Evolutionary conservation across 2,329 filamentous ascomycete species (phyloP).

Genomic region (Apiospora pterosperma): DNA sequence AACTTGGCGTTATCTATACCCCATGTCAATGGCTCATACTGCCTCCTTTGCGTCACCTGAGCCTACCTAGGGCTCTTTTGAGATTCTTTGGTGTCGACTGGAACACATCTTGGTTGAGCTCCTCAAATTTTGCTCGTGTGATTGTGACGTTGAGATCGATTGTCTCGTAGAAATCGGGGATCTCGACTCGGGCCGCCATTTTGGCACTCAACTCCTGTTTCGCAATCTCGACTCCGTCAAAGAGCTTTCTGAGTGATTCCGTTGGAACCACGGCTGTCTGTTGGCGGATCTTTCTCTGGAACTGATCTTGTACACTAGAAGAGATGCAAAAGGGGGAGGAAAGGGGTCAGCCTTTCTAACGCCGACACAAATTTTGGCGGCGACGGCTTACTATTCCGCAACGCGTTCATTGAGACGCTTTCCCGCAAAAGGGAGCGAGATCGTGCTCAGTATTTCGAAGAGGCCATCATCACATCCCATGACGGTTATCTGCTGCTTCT

Average conservation of each 20-base stretch:
- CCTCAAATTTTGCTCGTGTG: background rate
- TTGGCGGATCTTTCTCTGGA: background rate
- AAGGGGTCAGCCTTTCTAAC: background rate
- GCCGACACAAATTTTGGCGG: background rate
- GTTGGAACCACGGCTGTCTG: background rate
- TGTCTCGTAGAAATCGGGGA: background rate
- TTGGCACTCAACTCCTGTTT: background rate
- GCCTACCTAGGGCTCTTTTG: background rate
- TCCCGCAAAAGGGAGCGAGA: background rate
- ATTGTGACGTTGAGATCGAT: background rate
- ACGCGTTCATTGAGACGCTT: background rate
- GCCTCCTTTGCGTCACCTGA: no score
- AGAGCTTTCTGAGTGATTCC: background rate
- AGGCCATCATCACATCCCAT: background rate
- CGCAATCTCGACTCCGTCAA: background rate
- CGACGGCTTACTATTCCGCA: background rate
- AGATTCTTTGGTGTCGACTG: background rate
- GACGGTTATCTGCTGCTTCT: background rate
- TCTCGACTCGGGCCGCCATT: background rate
- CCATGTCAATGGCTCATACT: background rate
- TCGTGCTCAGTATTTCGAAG: background rate
- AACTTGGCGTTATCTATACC: background rate
- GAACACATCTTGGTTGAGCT: background rate
- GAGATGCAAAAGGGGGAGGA: background rate
- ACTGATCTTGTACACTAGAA: background rate